Percentiles rank a stretch among this genome's conserved stretches.
Conservation (phyloP, 2,329 filamentous ascomycete genomes). For the Colletotrichum salicis region DNA sequence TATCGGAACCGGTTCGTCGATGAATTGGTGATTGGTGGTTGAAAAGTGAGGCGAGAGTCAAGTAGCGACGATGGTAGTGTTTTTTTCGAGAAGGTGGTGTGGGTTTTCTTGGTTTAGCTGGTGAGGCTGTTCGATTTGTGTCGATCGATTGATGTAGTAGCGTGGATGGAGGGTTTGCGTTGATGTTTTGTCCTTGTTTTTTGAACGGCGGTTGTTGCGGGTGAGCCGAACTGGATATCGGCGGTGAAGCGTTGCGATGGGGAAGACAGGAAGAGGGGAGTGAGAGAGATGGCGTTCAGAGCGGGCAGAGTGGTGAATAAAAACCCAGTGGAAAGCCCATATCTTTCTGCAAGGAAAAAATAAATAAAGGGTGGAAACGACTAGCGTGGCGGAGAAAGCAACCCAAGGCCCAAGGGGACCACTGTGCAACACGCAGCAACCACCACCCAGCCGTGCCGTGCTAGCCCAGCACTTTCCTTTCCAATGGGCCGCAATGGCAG, state of each 20-base stretch:
- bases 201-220: constrained; percentile 14
- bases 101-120: neutral
- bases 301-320: constrained; percentile 19
- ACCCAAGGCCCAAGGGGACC: neutral
- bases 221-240: constrained; percentile 12
- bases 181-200: neutral
- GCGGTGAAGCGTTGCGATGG: constrained; percentile 31
- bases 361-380: constrained; percentile 23
- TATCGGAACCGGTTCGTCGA: constrained; percentile 23
- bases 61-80: neutral
- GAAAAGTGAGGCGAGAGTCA: constrained; percentile 11
- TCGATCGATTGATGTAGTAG: constrained; percentile 15
- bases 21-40: neutral
- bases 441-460: neutral
- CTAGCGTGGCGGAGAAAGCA: constrained; percentile 28
- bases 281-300: neutral
- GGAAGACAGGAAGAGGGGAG: constrained; percentile 1
- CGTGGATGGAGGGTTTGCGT: neutral
- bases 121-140: constrained; percentile 2
- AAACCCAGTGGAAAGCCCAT: constrained; percentile 7
- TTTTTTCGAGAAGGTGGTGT: neutral
- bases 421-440: neutral
- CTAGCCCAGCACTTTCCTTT: constrained; percentile 1
- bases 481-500: neutral
- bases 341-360: neutral